Percentiles rank a stretch among this genome's conserved stretches.
phyloP scores from a whole-genome alignment of 257 asterid species.

The Solanum paucissectum region DNA sequence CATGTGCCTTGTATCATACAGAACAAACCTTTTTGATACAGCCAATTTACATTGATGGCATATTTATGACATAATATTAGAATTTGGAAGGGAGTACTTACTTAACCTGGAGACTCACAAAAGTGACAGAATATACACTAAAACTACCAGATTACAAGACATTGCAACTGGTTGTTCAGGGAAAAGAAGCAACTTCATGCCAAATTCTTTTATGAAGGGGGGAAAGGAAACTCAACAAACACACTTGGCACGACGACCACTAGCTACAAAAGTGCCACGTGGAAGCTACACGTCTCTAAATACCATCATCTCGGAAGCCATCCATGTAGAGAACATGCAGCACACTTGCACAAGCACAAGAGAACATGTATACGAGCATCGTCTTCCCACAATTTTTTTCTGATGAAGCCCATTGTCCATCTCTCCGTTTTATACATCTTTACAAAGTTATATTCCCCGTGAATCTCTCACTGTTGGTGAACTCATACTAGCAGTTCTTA shows the following conservation, averaged over 20 bases:
- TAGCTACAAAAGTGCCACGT: neutral
- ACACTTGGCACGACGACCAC: neutral
- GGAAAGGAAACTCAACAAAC: neutral
- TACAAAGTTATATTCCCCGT: slow-evolving; percentile 1
- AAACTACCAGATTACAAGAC: neutral
- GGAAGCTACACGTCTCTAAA: neutral
- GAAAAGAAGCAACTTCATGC: neutral
- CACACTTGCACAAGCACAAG: neutral
- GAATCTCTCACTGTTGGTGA: slow-evolving; percentile 33
- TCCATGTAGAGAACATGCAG: neutral
- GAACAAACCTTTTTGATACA: neutral
- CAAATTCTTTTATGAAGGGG: neutral
- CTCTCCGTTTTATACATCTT: slow-evolving; percentile 3
- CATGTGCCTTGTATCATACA: neutral
- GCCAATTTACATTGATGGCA: neutral
- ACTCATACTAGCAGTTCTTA: slow-evolving; percentile 76
- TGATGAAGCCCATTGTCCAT: neutral
- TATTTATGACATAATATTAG: neutral
- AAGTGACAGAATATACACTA: neutral
- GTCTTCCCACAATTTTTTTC: neutral
- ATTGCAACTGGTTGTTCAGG: neutral
- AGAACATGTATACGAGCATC: neutral
- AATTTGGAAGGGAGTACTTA: neutral
- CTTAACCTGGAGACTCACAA: neutral
- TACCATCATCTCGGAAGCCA: neutral